Evolutionary conservation across 1,284 basidiomycete genomes (phyloP), one percentile per base, ranked within the genome.

Genomic region (Exobasidium rhododendri): DNA sequence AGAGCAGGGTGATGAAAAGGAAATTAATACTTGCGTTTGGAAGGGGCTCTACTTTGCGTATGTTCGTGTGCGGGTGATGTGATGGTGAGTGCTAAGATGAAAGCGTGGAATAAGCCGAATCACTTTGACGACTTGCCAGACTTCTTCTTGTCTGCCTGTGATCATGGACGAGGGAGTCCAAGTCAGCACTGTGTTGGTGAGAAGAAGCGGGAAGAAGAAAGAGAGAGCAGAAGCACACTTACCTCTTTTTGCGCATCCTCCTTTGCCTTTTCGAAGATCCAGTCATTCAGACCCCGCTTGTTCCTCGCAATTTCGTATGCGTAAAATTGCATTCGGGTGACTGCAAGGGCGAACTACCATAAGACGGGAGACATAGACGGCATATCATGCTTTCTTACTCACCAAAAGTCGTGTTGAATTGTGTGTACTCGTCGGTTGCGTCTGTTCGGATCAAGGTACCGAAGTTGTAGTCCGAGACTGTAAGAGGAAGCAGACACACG

Each of bases 371-470:
- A 53, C 13, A 1, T 22, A 20, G 45, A 47, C 2, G 35, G 45
- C 13, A 31, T 56, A 2, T 29, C n/a, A 40, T 22, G 46, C 28
- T 24, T 20, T 22, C 14, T 24, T 22, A 77, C 84, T 68, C 80
- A 90, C 94, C 92, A 77, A 99, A 94, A 65, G 97, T 94, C 13
- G 92, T 91, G 83, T 97, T 98, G 57, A 84, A 86, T 83, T 98
- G 90, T 10, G 86, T 88, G 81, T 98, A 99, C 77, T 94, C 91
- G 65, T 87, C 85, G 54, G 83, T 83, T 40, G 88, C 85, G 78
- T 96, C 87, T 58, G 86, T 88, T 56, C 96, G 87, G 71, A 99
- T 89, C 70, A 99, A 83, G 1, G 92, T 97, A 31, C 96, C 96
- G 82, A 97, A 97, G 84, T 97, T 98, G 83, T 90, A 92, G 75